Evolutionary conservation across 768 basidiomycete genomes (phyloP).

Genomic region (Porpolomopsis calyptriformis): DNA sequence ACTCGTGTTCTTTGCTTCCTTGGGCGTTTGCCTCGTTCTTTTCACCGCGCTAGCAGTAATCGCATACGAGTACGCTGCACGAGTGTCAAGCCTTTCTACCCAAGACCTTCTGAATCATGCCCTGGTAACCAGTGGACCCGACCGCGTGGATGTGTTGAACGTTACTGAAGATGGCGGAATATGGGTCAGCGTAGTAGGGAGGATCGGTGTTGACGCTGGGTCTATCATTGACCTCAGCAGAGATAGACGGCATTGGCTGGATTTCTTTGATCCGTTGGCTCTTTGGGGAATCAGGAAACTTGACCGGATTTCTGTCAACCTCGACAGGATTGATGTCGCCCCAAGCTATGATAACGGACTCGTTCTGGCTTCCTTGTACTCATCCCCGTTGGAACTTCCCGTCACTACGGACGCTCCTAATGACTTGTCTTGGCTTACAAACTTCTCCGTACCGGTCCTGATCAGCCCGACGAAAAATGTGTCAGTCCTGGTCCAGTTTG

Average conservation of each 20-base stretch:
- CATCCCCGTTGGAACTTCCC: constrained; percentile 44
- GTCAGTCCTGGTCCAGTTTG: constrained; percentile 37
- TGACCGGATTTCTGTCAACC: constrained; percentile 44
- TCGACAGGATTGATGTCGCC: constrained; percentile 40
- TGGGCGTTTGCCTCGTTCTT: constrained; percentile 37
- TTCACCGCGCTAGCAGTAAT: constrained; percentile 38
- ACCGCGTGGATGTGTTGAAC: constrained; percentile 51
- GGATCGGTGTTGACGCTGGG: constrained; percentile 61
- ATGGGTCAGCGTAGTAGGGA: constrained; percentile 47
- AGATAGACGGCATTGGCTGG: constrained; percentile 31
- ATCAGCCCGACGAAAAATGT: constrained; percentile 45
- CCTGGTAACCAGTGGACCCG: constrained; percentile 49
- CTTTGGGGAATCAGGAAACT: constrained; percentile 53
- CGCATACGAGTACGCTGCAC: constrained; percentile 57
- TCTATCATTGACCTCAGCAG: constrained; percentile 42
- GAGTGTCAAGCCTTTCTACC: constrained; percentile 40
- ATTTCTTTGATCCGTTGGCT: constrained; percentile 56
- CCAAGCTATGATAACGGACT: constrained; percentile 30
- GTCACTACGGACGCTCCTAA: constrained; percentile 41
- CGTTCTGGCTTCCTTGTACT: constrained; percentile 36
- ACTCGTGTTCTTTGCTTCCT: constrained; percentile 46
- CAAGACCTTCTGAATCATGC: constrained; percentile 48
- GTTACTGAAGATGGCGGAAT: constrained; percentile 47
- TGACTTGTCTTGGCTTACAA: constrained; percentile 48
- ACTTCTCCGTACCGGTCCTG: constrained; percentile 39